Percentiles rank a stretch among this genome's conserved stretches.
Conservation (phyloP, 192 early-diverging fungal species). For the Obelidium mucronatum region DNA sequence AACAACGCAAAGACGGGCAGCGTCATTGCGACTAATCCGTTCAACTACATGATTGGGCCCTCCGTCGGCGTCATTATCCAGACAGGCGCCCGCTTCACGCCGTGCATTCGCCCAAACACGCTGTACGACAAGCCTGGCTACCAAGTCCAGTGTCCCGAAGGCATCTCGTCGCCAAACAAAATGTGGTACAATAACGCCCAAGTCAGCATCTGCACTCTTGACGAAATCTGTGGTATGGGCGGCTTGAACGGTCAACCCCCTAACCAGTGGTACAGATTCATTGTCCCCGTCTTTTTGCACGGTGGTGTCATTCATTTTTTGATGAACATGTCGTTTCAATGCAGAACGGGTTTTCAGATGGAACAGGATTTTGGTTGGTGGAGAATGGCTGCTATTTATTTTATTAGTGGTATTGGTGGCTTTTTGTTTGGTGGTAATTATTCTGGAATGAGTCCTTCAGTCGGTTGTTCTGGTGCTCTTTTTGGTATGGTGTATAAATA, state of each 20-base stretch:
- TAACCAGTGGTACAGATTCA: constrained; percentile 83
- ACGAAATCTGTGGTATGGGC: constrained; percentile 68
- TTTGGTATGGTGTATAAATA: constrained; percentile 49
- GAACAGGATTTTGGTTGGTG: constrained; percentile 80
- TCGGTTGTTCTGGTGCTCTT: constrained; percentile 62
- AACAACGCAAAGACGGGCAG: constrained; percentile 67
- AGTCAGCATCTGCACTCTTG: constrained; percentile 57
- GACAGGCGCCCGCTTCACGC: constrained; percentile 78
- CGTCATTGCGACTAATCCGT: constrained; percentile 68
- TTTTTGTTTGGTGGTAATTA: constrained; percentile 84
- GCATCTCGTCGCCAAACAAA: constrained; percentile 32
- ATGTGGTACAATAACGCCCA: background rate
- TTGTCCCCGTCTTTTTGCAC: constrained; percentile 85
- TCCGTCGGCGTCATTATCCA: constrained; percentile 64
- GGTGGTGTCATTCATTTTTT: constrained; percentile 79
- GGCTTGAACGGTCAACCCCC: constrained; percentile 60
- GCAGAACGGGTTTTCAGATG: constrained; percentile 71
- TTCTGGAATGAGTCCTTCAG: constrained; percentile 57
- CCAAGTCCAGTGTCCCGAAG: constrained; percentile 52
- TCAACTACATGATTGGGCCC: constrained; percentile 89
- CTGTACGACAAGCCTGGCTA: constrained; percentile 10
- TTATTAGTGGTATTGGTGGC: constrained; percentile 75
- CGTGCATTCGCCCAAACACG: constrained; percentile 72
- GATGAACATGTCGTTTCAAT: constrained; percentile 78
- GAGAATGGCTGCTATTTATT: constrained; percentile 76